Evolutionary conservation across 2,329 filamentous ascomycete genomes (phyloP).

Genomic region (Cordyceps farinosa): DNA sequence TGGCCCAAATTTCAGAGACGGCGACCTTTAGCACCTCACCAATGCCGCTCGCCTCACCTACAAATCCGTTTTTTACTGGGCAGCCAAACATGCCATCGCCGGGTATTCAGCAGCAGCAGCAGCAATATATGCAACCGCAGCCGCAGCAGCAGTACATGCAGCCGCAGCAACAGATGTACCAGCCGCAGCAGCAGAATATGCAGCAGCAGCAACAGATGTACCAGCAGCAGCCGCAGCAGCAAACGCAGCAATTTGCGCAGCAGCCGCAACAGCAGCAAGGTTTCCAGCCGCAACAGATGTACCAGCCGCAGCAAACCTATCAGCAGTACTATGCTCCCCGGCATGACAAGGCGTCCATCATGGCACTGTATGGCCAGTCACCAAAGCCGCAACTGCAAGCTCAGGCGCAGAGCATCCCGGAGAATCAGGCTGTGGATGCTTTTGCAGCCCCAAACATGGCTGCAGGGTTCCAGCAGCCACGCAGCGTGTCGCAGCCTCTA

Average conservation of each 20-base stretch:
- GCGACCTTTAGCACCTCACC: slow-evolving; percentile 36
- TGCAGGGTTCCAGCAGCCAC: slow-evolving; percentile 24
- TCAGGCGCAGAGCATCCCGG: slow-evolving; percentile 28
- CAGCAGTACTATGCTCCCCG: slow-evolving; percentile 42
- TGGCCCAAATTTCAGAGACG: slow-evolving; percentile 52
- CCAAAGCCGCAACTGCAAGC: slow-evolving; percentile 35
- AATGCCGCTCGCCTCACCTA: slow-evolving; percentile 30
- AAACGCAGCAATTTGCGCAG: slow-evolving; percentile 28
- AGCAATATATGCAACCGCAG: slow-evolving; percentile 29
- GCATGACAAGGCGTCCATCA: slow-evolving; percentile 69
- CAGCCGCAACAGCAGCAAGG: slow-evolving; percentile 21
- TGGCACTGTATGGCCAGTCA: slow-evolving; percentile 68
- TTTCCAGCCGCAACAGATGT: slow-evolving; percentile 21
- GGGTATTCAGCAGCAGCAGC: slow-evolving; percentile 24
- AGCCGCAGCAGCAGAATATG: slow-evolving; percentile 24
- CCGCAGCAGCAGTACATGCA: slow-evolving; percentile 31
- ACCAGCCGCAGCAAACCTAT: slow-evolving; percentile 28
- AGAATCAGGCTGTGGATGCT: slow-evolving; percentile 27
- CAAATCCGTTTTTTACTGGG: slow-evolving; percentile 39
- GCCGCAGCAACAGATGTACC: slow-evolving; percentile 19
- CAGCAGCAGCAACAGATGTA: slow-evolving; percentile 26
- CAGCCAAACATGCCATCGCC: slow-evolving; percentile 29
- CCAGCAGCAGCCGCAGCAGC: slow-evolving; percentile 25
- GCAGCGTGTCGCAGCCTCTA: slow-evolving; percentile 33
- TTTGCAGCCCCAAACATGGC: slow-evolving; percentile 23